Conservation (phyloP, 306 rosid species). For the Clitoria ternatea region DNA sequence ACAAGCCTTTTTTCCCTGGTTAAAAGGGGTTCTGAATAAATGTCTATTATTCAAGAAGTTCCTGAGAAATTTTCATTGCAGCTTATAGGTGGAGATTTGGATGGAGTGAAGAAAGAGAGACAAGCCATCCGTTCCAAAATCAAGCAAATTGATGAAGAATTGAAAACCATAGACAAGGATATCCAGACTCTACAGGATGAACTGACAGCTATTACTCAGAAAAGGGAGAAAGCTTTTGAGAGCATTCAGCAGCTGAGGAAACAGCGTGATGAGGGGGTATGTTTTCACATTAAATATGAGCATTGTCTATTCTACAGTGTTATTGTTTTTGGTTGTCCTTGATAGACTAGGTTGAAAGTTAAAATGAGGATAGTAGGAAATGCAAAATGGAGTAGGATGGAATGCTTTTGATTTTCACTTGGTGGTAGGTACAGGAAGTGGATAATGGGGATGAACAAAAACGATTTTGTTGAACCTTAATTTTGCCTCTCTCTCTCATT, state of each 20-base stretch:
- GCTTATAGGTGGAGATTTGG: conserved; percentile 85
- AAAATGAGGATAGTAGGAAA: not conserved
- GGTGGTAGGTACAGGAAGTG: not conserved
- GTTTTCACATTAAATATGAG: conserved; percentile 26
- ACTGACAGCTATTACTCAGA: conserved; percentile 50
- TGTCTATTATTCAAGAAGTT: not conserved
- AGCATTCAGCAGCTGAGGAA: conserved; percentile 61
- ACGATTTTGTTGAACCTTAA: not conserved
- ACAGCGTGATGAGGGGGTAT: conserved; percentile 81
- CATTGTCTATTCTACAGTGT: not conserved
- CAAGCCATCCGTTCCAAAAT: conserved; percentile 69
- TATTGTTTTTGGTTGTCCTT: not conserved
- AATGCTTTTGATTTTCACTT: not conserved
- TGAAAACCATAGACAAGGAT: conserved; percentile 54
- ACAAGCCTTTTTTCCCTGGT: not conserved
- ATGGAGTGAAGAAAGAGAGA: conserved; percentile 90
- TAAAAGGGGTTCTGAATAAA: not conserved
- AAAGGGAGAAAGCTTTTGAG: conserved; percentile 66
- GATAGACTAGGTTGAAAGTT: not conserved
- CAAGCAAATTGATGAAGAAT: conserved; percentile 70
- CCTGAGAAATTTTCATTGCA: conserved; percentile 31
- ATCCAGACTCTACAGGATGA: conserved; percentile 67
- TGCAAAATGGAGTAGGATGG: conserved; percentile 1
- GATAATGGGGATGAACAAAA: not conserved
- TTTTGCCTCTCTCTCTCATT: conserved; percentile 6